Evolutionary conservation across 1,284 basidiomycete genomes (phyloP).

Genomic region (Xerocomus subilludens): DNA sequence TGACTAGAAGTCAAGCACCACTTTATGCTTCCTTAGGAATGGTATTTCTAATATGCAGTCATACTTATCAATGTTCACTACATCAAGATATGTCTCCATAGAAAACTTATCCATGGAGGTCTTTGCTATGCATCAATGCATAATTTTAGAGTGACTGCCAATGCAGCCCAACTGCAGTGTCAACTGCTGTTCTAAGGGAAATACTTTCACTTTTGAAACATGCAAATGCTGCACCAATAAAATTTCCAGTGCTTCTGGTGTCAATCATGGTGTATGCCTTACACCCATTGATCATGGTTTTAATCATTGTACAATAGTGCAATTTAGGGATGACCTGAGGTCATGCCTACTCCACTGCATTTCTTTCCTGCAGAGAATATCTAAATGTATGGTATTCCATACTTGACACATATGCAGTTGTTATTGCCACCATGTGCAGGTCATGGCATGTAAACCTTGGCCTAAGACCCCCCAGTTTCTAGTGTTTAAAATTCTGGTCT

Average conservation of each 20-base stretch:
- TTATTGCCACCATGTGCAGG: too few relatives aligned
- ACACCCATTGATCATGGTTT: neutral
- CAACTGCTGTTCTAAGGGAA: neutral
- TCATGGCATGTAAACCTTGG: too few relatives aligned
- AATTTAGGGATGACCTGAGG: neutral
- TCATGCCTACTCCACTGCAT: neutral
- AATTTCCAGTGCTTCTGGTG: neutral
- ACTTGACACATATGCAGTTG: too few relatives aligned
- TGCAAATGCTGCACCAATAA: neutral
- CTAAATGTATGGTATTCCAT: neutral
- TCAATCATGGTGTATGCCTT: neutral
- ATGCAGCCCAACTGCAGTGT: neutral
- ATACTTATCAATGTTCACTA: neutral
- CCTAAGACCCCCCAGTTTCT: too few relatives aligned
- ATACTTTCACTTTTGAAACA: neutral
- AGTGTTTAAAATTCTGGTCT: too few relatives aligned
- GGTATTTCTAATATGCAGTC: neutral
- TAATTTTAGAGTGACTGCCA: neutral
- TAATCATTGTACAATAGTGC: neutral
- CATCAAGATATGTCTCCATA: neutral
- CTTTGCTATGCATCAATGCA: neutral
- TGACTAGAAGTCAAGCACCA: neutral
- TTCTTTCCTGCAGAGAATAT: neutral
- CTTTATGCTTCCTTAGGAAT: neutral
- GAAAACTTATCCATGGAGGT: neutral